Conservation (phyloP, 345 rosid genomes). For the Aurinia saxatilis region DNA sequence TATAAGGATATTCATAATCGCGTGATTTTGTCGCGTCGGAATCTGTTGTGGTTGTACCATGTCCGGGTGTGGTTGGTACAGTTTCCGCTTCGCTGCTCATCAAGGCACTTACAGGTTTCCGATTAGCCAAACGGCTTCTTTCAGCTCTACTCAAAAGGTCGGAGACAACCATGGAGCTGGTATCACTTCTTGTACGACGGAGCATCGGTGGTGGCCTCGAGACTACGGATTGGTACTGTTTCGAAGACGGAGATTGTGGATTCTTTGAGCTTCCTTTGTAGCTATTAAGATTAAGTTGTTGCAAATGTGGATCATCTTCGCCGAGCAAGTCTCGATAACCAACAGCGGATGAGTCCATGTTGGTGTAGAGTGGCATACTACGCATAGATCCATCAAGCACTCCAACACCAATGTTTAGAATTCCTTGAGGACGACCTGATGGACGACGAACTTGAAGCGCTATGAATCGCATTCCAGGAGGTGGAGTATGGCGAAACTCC, state of each 20-base stretch:
- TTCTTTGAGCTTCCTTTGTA: constrained; percentile 21
- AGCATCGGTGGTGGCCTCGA: constrained; percentile 50
- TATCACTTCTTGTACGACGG: constrained; percentile 70
- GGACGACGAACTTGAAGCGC: constrained; percentile 85
- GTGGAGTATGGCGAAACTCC: constrained; percentile 26
- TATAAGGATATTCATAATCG: constrained; percentile 1
- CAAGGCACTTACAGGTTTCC: constrained; percentile 20
- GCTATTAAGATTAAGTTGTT: constrained; percentile 23
- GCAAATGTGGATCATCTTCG: constrained; percentile 38
- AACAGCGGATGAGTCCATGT: constrained; percentile 59
- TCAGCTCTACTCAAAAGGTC: constrained; percentile 19
- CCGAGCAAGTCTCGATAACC: constrained; percentile 81
- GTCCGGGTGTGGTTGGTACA: constrained; percentile 21
- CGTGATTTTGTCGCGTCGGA: background rate
- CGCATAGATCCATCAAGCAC: constrained; percentile 80
- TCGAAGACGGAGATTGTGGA: constrained; percentile 17
- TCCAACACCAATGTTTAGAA: constrained; percentile 72
- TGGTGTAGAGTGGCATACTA: constrained; percentile 78
- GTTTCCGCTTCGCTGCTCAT: constrained; percentile 16
- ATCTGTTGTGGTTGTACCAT: constrained; percentile 12
- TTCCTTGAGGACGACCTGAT: constrained; percentile 87
- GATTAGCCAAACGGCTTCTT: constrained; percentile 16
- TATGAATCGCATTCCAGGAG: constrained; percentile 61
- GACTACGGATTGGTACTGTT: constrained; percentile 20
- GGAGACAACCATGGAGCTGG: constrained; percentile 48